Evolutionary conservation across 106 monocot species (phyloP), one percentile per base, ranked within the genome.

Genomic region (Dioscorea alata): DNA sequence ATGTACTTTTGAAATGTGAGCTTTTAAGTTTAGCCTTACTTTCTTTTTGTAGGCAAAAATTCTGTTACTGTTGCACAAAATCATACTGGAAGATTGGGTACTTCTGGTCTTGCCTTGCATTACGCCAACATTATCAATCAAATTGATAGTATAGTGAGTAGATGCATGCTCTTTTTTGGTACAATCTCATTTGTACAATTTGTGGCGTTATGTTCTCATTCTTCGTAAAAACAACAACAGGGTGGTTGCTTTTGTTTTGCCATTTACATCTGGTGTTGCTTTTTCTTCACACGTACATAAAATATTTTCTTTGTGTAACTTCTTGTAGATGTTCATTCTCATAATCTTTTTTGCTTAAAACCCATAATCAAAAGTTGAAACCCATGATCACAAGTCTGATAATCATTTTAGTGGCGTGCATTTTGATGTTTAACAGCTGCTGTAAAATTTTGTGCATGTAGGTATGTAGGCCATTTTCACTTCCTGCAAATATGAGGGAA

Each of bases 51-150:
- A 42, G 42, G 42, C 42, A 42, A 1, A 1, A 42, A 42, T 42
- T 42, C 0, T 6, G 42, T 8, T 6, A 5, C 6, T 5, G 6
- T 5, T 42, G 42, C 0, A 10, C 42, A 1, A 42, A 42, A 42
- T 42, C 42, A 42, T 69, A 67, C 69, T 61, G 80, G 71, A 48
- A 79, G 75, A 78, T 74, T 97, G 78, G 97, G 97, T 21, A 72
- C 87, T 63, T 78, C 86, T 21, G 97, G 97, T 68, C 92, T 97
- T 76, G 83, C 97, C 23, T 71, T 92, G 70, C 97, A 97, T 56
- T 97, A 97, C 71, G 97, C 97, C 25, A 97, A 97, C 81, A 74
- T 97, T 65, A 87, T 97, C 68, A 85, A 66, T 79, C 97, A 97
- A 74, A 92, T 97, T 59, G 97, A 97, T 67, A 92, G 84, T 48